Evolutionary conservation across 108 stramenopile species (phyloP), one percentile per base, ranked within the genome.

Genomic region (Pseudonitzschia multiseries): DNA sequence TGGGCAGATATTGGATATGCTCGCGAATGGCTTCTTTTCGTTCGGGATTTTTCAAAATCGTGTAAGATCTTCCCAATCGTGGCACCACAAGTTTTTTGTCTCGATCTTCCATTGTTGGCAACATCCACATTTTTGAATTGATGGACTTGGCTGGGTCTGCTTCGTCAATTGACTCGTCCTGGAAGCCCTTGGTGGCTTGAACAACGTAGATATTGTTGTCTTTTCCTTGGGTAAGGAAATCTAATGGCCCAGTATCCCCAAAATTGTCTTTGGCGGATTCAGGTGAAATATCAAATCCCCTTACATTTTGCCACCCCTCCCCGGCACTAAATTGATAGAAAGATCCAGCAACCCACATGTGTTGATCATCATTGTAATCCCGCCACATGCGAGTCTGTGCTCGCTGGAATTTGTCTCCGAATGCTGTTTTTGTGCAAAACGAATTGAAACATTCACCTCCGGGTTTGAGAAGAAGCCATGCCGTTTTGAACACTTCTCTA

Each of bases 301-400:
- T 84, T 21, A 94, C 70, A 54, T 81, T 82, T 59, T 87, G 86
- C 93, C 93, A 94, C 29, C 93, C 93, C 41, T 91, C 88, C 27
- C 91, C 89, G 20, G 93, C 92, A 78, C 89, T 91, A 75, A 97
- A 97, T 67, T 95, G 87, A 73, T 94, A 95, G 72, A 93, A 93
- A 10, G 91, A 93, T 17, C 96, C 96, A 67, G 83, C 83, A 32
- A 97, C 88, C 97, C 97, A 97, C 95, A 97, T 96, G 81, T 95
- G 97, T 74, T 97, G 97, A 62, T 95, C 97, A 70, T 97, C 95
- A 56, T 95, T 96, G 86, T 93, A 92, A 42, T 85, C 88, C 53
- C 85, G 73, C 97, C 97, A 97, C 79, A 93, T 87, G 67, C 89
- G 92, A 40, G 94, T 94, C 72, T 92, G 90, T 62, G 90, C 91